Base-by-base conservation (phyloP, 2,329 filamentous ascomycete genomes). In the Chrysosporium keratinophilum region DNA sequence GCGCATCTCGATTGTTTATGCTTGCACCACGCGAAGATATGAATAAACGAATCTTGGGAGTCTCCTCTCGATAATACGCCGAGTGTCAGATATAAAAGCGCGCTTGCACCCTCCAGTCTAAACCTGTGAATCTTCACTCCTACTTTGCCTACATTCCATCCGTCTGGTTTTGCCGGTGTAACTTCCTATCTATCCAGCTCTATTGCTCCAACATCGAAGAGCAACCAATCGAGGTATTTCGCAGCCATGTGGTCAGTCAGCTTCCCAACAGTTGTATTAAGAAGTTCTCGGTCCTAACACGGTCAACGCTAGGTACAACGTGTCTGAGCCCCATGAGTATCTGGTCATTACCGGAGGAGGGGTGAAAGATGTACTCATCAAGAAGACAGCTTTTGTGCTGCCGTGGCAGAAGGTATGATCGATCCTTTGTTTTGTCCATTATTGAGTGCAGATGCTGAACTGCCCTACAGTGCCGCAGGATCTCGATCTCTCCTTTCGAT, bases 281-380 rank as follows among this genome's bases (percentile, higher is more conserved):
- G 34, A 4, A 6, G 12, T 39, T 41, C 28, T 15, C 5, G 14
- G 28, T 7, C 40, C 44, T 33, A 14, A 37, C 42, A 23, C 12
- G 7, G 33, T 14, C 20, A 79, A n/a, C n/a, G n/a, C n/a, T 75
- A 78, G 78, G 61, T 87, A 84, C 71, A 79, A 77, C 67, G 78
- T 88, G 59, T 84, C 86, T 17, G 80, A 81, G 54, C 83, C 87
- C 28, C 86, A 89, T 71, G 81, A 88, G 72, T 94, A 93, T 77
- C 85, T 94, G 70, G 87, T 88, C 76, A 80, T 93, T 62, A 93
- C 87, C 62, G 88, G 88, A 72, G 83, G 83, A 71, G 82, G 84
- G 60, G 78, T 95, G 62, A 76, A 82, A 42, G 83, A 78, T 63
- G 81, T 94, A 62, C 80, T 80, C 61, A 89, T 94, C 68, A 82